Evolutionary conservation across 1,284 basidiomycete genomes (phyloP), one percentile per base, ranked within the genome.

Genomic region (Ustilago nuda): DNA sequence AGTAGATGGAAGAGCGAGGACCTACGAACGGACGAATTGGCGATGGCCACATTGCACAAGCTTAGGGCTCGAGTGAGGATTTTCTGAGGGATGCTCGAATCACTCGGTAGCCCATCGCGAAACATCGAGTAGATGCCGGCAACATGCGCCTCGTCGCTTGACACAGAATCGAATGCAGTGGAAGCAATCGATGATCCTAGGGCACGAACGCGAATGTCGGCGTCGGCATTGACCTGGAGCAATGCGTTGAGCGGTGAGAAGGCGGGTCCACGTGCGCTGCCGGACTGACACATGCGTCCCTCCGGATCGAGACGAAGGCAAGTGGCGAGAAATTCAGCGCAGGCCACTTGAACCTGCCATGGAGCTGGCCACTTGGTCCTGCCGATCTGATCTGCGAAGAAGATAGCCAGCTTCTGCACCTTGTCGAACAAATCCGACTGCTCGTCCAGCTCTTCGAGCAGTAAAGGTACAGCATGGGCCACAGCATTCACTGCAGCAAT

Each of bases 1-100:
- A 98, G 88, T 41, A 98, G 85, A 85, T 95, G 92, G 89, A 92
- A 95, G 81, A 96, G 93, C 1, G 94, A 90, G 0, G 91, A 92
- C n/a, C 92, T 89, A n/a, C 95, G 90, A 12, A 93, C 89, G 1
- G 90, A 89, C 2, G 93, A 92, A 82, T 91, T 93, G 19, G 91
- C 89, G 36, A 98, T 89, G 87, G 95, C 92, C 70, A 93, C 90
- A 85, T 98, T 98, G 30, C 92, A 91, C 33, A 95, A 88, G 70
- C 90, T 91, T 15, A 98, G 86, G 23, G 93, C 89, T 46, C 93
- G 90, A 9, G 93, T 94, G 41, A 94, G 86, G 88, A 94, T 92
- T 43, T 88, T 87, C 82, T 97, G 94, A 78, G 90, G 90, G 61
- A 92, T 92, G 62, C 72, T 53, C 46, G 69, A 41, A 46, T 75